Base-by-base conservation (phyloP, 768 basidiomycete species). In the Lactarius trivialis region DNA sequence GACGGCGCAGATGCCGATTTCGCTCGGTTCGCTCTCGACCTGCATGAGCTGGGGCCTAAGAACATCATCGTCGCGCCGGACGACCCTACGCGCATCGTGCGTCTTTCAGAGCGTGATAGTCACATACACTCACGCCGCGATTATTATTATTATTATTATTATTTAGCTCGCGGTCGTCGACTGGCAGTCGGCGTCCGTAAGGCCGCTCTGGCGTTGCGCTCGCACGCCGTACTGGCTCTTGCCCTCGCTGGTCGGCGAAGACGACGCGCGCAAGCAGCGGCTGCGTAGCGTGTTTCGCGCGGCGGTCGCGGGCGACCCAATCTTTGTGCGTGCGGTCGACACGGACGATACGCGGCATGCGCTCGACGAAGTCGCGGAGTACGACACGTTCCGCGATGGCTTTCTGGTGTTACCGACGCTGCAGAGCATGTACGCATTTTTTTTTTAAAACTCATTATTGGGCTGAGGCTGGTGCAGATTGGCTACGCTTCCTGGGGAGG, bases 381-480 rank as follows among this genome's bases (percentile, higher is more conserved):
- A 73, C 65, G 70, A 75, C 56, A 71, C 74, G 2, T 71, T 75
- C 61, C 68, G 64, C 11, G 73, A 75, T 51, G 73, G 72, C 32
- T 75, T 74, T 64, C 66, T 75, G 15, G 57, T 75, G 8, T 60
- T 74, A 26, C 73, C 74, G 9, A 72, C 74, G 14, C 68, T 75
- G 30, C 70, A 75, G 63, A 74, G 73, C 68, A 71, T 74, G 74
- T 74, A 41, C 61, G 73, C 60, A 26, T 33, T 12, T 8, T 59
- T 36, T 8, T 33, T 17, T 2, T 7, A 14, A 6, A 2, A 11
- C 34, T 34, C 7, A 34, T 9, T 34, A 4, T 36, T 19, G 37
- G 34, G 48, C 28, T 62, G 28, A 53, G 19, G 21, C 28, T 28
- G n/a, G 8, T 54, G 1, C 53, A 74, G 72, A 41, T 55, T 73